A percentile compares a stretch with the other conserved stretches of the same genome.
These are phyloP conservation scores for Globisporangium cylindrosporum DNA, from an alignment of 352 stramenopile genomes.

Conservation along the genomic window DNA sequence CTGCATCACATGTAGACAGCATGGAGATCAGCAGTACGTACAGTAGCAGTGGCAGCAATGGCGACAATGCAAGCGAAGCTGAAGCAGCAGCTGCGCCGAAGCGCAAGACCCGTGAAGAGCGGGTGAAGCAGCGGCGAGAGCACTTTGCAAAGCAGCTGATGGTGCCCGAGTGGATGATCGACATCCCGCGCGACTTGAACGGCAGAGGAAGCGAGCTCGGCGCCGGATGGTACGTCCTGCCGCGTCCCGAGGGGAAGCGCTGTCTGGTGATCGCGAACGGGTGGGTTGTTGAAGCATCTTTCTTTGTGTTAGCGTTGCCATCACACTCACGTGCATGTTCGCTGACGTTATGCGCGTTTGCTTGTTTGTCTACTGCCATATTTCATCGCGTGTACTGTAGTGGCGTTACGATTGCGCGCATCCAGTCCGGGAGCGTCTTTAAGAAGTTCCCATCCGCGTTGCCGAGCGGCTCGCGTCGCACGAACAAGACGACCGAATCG, in stretches of 20 bases:
- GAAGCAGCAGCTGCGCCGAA: conserved; percentile 31
- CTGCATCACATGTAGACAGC: conserved; percentile 10
- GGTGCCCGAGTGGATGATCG: conserved; percentile 89
- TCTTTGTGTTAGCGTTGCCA: not conserved
- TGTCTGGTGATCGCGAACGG: conserved; percentile 87
- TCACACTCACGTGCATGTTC: conserved; percentile 6
- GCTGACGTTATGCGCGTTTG: conserved; percentile 3
- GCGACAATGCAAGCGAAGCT: conserved; percentile 27
- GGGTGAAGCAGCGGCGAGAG: conserved; percentile 63
- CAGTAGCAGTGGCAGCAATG: not conserved
- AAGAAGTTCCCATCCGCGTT: conserved; percentile 86
- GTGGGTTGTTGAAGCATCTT: conserved; percentile 26
- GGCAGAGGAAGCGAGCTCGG: conserved; percentile 62
- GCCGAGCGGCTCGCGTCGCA: conserved; percentile 81
- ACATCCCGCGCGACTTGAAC: conserved; percentile 82
- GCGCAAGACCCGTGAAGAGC: conserved; percentile 69
- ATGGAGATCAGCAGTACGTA: conserved; percentile 29
- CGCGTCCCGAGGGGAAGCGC: conserved; percentile 89
- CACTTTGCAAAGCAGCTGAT: conserved; percentile 84
- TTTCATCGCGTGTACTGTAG: conserved; percentile 21
- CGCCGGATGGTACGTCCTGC: conserved; percentile 89
- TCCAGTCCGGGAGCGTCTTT: conserved; percentile 72
- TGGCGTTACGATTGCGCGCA: conserved; percentile 75
- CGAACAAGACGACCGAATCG: conserved; percentile 56
- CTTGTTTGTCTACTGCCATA: not conserved